A percentile compares a stretch with the other conserved stretches of the same genome.
These are phyloP conservation scores for Cladosporium velox DNA, from an alignment of 2,329 filamentous ascomycete genomes.

Conservation along the genomic window DNA sequence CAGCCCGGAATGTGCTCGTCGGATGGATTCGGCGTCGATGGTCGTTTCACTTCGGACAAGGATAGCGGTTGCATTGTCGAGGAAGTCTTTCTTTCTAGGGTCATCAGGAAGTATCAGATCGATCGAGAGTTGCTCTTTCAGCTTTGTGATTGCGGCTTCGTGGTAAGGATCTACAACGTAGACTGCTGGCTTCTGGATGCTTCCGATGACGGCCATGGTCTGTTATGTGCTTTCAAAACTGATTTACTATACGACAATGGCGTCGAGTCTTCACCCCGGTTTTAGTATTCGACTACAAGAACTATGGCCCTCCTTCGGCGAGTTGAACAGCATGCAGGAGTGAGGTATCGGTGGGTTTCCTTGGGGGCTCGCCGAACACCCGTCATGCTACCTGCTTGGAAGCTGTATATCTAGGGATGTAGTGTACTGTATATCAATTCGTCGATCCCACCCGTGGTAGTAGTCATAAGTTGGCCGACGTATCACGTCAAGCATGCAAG, in stretches of 20 bases:
- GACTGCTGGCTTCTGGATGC: conserved; percentile 23
- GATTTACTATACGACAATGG: neutral
- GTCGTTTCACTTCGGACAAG: conserved; percentile 32
- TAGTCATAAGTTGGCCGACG: neutral
- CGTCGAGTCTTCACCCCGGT: neutral
- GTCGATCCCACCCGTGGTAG: neutral
- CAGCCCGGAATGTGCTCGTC: conserved; percentile 38
- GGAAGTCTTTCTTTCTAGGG: conserved; percentile 25
- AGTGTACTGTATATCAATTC: neutral
- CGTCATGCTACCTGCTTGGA: neutral
- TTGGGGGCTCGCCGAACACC: neutral
- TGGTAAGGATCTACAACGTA: conserved; percentile 37
- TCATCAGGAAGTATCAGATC: conserved; percentile 29
- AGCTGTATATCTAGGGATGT: neutral
- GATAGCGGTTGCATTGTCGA: conserved; percentile 28
- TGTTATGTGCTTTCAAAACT: neutral
- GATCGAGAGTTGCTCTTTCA: conserved; percentile 24
- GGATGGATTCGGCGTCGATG: conserved; percentile 29
- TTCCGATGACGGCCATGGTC: neutral
- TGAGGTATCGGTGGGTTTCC: neutral
- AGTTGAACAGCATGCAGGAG: neutral
- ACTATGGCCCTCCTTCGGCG: neutral
- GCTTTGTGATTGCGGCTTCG: conserved; percentile 30
- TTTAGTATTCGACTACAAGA: neutral
- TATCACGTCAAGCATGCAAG: neutral